Base-by-base conservation (phyloP, 2,329 filamentous ascomycete genomes). In the Myriangium duriaei region DNA sequence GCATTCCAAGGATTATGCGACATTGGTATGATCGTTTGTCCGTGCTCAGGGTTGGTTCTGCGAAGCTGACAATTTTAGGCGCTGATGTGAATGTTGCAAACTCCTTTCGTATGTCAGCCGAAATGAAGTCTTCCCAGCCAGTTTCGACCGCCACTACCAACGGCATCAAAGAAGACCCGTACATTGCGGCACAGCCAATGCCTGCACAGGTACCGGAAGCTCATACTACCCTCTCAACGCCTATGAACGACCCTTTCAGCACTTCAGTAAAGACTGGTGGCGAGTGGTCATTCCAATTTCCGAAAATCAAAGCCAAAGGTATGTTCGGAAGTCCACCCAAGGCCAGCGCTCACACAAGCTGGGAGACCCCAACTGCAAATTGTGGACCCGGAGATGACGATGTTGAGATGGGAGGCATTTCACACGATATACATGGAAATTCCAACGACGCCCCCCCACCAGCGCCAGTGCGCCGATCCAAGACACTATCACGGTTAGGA, bases 1-100 rank as follows among this genome's bases (percentile, higher is more conserved):
- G 87, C 88, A 0, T 96, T 96, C 51, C 77, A 79, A 14, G 80
- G 76, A 11, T 70, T 98, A 5, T 94, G 87, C 55, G 86, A 95
- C 53, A 83, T 74, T 30, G 76, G 74, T 64, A 57, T 50, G 58
- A 47, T 32, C 9, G 40, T 41, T 26, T 14, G 33, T 12, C 21
- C 30, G 26, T 13, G 15, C n/a, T n/a, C n/a, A n/a, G n/a, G n/a
- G n/a, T 26, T 24, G 18, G 34, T 6, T 36, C 32, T 29, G 13
- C 14, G 17, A 34, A 24, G 26, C 40, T 44, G 32, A 47, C 36
- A 26, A 11, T 10, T 19, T 42, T 74, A 77, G 83, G 84, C 3
- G 79, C 85, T 31, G 78, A 77, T 47, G 71, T 96, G 39, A 77
- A 82, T 40, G 76, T 91, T 7, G 72, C 78, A 16, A 94, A 92